Percentiles rank a stretch among this genome's conserved stretches.
phyloP scores from a whole-genome alignment of 108 stramenopile species.

The Pinguiococcus pyrenoidosus region DNA sequence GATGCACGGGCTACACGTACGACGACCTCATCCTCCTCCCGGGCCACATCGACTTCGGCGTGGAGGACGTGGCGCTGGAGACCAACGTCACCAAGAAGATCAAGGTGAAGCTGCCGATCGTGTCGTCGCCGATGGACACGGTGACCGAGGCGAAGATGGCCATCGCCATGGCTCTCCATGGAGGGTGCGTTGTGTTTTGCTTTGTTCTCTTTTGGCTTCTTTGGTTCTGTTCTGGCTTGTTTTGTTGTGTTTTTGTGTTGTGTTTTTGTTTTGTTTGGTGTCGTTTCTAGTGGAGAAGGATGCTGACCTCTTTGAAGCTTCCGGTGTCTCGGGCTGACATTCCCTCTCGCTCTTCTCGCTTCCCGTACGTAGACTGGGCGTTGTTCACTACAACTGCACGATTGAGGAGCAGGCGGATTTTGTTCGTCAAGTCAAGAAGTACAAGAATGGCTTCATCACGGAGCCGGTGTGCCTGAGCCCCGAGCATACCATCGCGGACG shows the following conservation, averaged over 20 bases:
- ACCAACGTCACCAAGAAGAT: slow-evolving; percentile 67
- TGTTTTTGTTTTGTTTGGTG: too few relatives aligned
- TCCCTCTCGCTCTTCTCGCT: too few relatives aligned
- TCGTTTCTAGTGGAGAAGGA: too few relatives aligned
- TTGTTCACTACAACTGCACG: slow-evolving; percentile 96
- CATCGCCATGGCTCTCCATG: slow-evolving; percentile 95
- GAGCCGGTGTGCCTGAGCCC: slow-evolving; percentile 89
- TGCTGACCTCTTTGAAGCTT: too few relatives aligned
- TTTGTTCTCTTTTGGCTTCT: too few relatives aligned
- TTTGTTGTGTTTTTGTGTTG: too few relatives aligned
- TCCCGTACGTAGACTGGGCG: too few relatives aligned
- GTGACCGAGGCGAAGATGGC: slow-evolving; percentile 84
- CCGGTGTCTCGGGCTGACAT: too few relatives aligned
- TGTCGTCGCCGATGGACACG: slow-evolving; percentile 99
- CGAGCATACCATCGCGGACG: slow-evolving; percentile 72
- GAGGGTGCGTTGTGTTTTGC: too few relatives aligned
- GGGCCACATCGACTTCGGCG: slow-evolving; percentile 79
- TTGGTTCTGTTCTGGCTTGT: too few relatives aligned
- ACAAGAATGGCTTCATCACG: slow-evolving; percentile 98
- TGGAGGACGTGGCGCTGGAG: slow-evolving; percentile 79
- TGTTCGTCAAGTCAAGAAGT: slow-evolving; percentile 95
- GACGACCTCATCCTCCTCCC: slow-evolving; percentile 98
- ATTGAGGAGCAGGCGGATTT: slow-evolving; percentile 83
- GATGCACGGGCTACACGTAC: slow-evolving; percentile 73
- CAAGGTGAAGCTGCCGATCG: slow-evolving; percentile 63